Evolutionary conservation across 352 stramenopile genomes (phyloP), one percentile per base, ranked within the genome.

Genomic region (Phytophthora colocasiae): DNA sequence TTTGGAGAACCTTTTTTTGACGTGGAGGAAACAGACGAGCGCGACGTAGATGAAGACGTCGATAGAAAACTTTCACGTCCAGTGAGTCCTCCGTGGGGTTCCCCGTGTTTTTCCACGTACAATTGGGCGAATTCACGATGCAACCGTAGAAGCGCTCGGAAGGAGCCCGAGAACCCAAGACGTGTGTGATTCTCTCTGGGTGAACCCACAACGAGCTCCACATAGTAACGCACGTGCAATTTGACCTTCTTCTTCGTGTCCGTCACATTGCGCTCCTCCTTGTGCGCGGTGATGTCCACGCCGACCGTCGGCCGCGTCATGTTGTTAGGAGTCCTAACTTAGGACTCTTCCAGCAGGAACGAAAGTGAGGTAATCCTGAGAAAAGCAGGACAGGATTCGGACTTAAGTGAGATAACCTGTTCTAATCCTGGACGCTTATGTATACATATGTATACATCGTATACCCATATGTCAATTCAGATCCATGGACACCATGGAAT

Each of bases 221-320:
- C 81, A 62, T 91, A 91, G 72, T 90, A 91, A 32, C 83, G 83
- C 65, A 86, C 79, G 41, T 69, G 83, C 38, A 84, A 45, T 49
- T 82, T 79, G 47, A 59, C 67, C 41, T 79, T 81, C 56, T 78
- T 77, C 39, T 69, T 77, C 17, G 66, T 45, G 64, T 91, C 71
- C 0, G 80, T 77, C 52, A 80, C 70, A 45, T 85, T 79, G 27
- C 70, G 72, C 62, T 80, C 78, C 60, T 91, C 80, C 67, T 86
- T 89, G 78, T 91, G 80, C 29, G 70, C 71, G 32, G 80, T 91
- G 24, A 90, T 73, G 61, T 91, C 80, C 41, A 91, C 77, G 29
- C 77, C 75, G 10, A 91, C 78, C 0, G 58, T 53, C 27, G 47
- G 43, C 27, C 29, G 45, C 9, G 67, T 43, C 72, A 78, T 77